Conservation (phyloP, 2,329 filamentous ascomycete genomes). For the Trichoderma atrobrunneum region DNA sequence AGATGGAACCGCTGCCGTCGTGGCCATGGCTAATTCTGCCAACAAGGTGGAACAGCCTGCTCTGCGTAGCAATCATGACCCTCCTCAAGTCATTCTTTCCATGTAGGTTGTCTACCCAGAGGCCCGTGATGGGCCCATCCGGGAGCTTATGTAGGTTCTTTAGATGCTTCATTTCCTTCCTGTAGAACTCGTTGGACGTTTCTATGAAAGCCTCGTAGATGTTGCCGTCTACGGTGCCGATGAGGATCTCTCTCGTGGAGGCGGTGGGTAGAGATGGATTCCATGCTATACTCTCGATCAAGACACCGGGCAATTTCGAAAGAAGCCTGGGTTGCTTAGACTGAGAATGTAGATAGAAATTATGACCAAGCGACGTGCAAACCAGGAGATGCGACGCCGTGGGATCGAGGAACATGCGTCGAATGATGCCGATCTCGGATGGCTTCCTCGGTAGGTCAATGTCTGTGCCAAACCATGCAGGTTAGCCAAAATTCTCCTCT, state of each 20-base stretch:
- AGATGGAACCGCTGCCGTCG: constrained; percentile 82
- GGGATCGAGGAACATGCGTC: constrained; percentile 94
- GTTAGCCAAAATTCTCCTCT: background rate
- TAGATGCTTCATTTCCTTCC: constrained; percentile 89
- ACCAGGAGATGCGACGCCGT: constrained; percentile 93
- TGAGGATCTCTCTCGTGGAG: constrained; percentile 87
- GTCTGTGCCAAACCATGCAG: constrained; percentile 53
- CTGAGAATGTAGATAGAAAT: constrained; percentile 96
- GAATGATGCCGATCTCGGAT: constrained; percentile 86
- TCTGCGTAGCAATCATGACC: constrained; percentile 76
- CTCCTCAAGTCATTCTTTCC: constrained; percentile 70
- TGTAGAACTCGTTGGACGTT: constrained; percentile 89
- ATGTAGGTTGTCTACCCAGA: constrained; percentile 75
- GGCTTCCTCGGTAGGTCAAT: constrained; percentile 95
- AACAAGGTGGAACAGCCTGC: constrained; percentile 73
- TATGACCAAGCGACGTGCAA: constrained; percentile 87
- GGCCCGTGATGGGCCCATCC: constrained; percentile 78
- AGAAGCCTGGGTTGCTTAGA: constrained; percentile 83
- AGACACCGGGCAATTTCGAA: constrained; percentile 77
- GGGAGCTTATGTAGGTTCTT: constrained; percentile 78
- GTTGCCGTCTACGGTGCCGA: constrained; percentile 90
- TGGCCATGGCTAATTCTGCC: constrained; percentile 72
- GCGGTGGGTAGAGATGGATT: constrained; percentile 90
- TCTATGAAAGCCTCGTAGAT: constrained; percentile 96
- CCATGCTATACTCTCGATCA: constrained; percentile 90